Evolutionary conservation across 768 basidiomycete genomes (phyloP).

Genomic region (Boletellus emodensis): DNA sequence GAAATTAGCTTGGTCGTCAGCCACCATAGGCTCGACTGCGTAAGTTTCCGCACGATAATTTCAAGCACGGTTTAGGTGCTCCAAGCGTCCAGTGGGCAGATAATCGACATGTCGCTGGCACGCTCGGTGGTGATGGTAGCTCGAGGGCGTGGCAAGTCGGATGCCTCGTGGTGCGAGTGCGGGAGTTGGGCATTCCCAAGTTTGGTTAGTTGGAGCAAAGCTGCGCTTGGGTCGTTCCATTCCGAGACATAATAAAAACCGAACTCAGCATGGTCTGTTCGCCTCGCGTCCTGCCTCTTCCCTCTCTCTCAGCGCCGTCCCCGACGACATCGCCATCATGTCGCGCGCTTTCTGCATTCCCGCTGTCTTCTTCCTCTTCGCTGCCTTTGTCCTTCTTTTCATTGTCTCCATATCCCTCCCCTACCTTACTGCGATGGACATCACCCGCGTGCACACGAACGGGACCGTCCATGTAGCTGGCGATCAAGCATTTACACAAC

Average conservation of each 20-base stretch:
- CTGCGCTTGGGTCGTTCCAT: constrained; percentile 7
- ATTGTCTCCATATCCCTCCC: constrained; percentile 72
- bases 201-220: not conserved
- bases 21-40: no score
- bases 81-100: no score
- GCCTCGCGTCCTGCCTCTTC: constrained; percentile 1
- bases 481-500: constrained; percentile 35
- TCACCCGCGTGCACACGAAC: constrained; percentile 54
- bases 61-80: no score
- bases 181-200: no score
- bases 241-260: constrained; percentile 17
- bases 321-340: constrained; percentile 26
- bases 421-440: constrained; percentile 60
- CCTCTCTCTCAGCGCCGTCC: constrained; percentile 4
- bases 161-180: no score
- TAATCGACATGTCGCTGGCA: no score
- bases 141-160: no score
- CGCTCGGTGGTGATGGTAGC: no score
- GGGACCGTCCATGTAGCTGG: constrained; percentile 24
- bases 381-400: constrained; percentile 62
- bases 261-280: constrained; percentile 1
- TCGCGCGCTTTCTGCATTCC: constrained; percentile 57
- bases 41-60: no score
- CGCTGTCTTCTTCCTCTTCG: constrained; percentile 51
- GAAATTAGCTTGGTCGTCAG: no score